Conservation (phyloP, 2,329 filamentous ascomycete genomes). For the Colletotrichum sp. region DNA sequence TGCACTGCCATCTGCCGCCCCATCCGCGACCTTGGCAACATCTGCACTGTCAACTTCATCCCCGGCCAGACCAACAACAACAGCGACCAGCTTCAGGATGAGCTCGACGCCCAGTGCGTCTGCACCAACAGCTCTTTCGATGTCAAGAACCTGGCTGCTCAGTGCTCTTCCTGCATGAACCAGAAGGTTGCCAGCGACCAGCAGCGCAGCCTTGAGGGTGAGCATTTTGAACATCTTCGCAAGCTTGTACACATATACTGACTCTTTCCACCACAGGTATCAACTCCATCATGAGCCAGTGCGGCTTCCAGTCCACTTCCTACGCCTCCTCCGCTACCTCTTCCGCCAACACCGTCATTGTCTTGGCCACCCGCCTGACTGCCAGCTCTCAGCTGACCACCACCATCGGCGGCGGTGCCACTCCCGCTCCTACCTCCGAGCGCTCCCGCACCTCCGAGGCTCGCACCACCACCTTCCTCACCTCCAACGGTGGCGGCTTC, state of each 20-base stretch:
- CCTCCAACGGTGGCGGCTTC: constrained; percentile 10
- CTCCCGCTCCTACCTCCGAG: neutral
- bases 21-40: constrained; percentile 36
- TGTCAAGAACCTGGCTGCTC: constrained; percentile 14
- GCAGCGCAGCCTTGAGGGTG: constrained; percentile 21
- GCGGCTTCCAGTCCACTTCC: constrained; percentile 35
- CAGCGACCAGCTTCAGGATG: constrained; percentile 16
- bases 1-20: constrained; percentile 42
- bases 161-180: constrained; percentile 41
- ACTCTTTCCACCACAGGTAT: constrained; percentile 31
- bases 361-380: constrained; percentile 35
- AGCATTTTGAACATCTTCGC: neutral
- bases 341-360: constrained; percentile 31
- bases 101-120: constrained; percentile 19
- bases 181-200: constrained; percentile 29
- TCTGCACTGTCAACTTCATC: constrained; percentile 37
- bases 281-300: constrained; percentile 36
- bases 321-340: constrained; percentile 29
- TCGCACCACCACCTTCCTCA: constrained; percentile 21
- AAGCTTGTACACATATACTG: neutral
- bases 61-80: constrained; percentile 20
- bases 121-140: constrained; percentile 22
- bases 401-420: constrained; percentile 29
- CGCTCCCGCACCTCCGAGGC: neutral
- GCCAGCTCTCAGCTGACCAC: constrained; percentile 38